These are phyloP conservation scores for Sporothrix pseudoabietina DNA, from an alignment of 2,329 filamentous ascomycete species.

Conservation along the genomic window DNA sequence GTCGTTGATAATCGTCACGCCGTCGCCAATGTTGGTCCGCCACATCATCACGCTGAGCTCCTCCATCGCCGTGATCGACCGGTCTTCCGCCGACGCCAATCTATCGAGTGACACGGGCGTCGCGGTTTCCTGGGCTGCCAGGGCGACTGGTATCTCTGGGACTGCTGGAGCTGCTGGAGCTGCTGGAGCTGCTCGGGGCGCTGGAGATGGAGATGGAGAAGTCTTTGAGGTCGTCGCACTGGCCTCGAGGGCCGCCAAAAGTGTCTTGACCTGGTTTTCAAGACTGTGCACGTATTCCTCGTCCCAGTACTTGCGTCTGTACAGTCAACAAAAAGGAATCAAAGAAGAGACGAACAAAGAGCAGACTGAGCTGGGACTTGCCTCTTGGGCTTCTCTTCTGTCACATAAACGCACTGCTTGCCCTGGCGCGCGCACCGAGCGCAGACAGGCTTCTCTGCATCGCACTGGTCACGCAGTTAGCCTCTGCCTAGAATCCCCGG, in stretches of 20 bases:
- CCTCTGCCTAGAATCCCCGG: background rate
- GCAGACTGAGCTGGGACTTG: background rate
- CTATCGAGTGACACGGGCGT: background rate
- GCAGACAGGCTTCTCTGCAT: background rate
- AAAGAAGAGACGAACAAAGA: background rate
- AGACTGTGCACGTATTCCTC: background rate
- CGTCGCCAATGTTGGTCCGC: background rate
- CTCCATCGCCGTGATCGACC: background rate
- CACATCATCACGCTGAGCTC: background rate
- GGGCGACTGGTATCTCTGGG: too few species aligned
- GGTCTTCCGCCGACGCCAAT: background rate
- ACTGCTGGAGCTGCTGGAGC: background rate
- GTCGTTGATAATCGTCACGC: background rate
- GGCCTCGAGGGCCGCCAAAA: background rate
- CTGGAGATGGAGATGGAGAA: background rate
- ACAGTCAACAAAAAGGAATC: background rate
- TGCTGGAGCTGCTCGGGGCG: too few species aligned
- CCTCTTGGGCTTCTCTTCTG: background rate
- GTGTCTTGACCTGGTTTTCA: background rate
- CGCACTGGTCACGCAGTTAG: background rate
- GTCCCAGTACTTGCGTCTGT: background rate
- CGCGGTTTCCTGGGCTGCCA: background rate
- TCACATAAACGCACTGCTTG: background rate
- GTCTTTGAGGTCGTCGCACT: background rate
- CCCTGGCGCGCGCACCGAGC: background rate